phyloP scores from a whole-genome alignment of 2,329 filamentous ascomycete genomes.

The Ascochyta viciae-villosae region DNA sequence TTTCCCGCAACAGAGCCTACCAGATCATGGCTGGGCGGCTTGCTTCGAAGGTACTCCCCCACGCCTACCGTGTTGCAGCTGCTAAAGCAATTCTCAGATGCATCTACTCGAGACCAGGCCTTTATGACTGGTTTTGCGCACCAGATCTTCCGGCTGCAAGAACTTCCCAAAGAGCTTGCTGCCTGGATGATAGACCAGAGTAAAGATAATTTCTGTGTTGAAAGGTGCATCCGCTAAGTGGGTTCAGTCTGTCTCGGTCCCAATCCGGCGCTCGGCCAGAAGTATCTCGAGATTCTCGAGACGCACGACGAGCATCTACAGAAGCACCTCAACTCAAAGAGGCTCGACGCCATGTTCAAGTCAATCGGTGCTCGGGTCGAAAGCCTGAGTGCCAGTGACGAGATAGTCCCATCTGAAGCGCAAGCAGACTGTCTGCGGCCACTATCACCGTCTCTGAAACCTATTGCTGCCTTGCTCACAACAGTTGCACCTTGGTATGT shows the following conservation, averaged over 20 bases:
- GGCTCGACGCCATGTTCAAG: slow-evolving; percentile 62
- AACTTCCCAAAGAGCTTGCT: slow-evolving; percentile 49
- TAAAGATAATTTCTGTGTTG: slow-evolving; percentile 7
- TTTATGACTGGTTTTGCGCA: slow-evolving; percentile 53
- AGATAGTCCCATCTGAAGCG: slow-evolving; percentile 16
- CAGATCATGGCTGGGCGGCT: slow-evolving; percentile 42
- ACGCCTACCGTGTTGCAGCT: background rate
- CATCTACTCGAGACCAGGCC: slow-evolving; percentile 45
- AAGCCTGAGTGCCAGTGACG: slow-evolving; percentile 2
- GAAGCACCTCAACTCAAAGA: slow-evolving; percentile 47
- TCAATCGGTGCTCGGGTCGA: slow-evolving; percentile 60
- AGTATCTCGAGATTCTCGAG: slow-evolving; percentile 43
- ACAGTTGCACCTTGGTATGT: slow-evolving; percentile 37
- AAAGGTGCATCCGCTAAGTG: slow-evolving; percentile 19
- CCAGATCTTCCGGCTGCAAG: slow-evolving; percentile 46
- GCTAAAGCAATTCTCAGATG: slow-evolving; percentile 26
- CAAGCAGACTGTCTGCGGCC: slow-evolving; percentile 15
- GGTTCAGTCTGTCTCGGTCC: slow-evolving; percentile 37
- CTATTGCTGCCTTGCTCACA: slow-evolving; percentile 32
- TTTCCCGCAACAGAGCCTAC: slow-evolving; percentile 33
- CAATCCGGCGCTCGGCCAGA: slow-evolving; percentile 46
- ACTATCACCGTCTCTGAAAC: slow-evolving; percentile 33
- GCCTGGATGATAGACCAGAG: slow-evolving; percentile 54
- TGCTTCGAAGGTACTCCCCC: slow-evolving; percentile 38
- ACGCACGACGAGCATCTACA: slow-evolving; percentile 40